phyloP scores from a whole-genome alignment of 1,284 basidiomycete genomes.

The Ceratobasidium sp. region DNA sequence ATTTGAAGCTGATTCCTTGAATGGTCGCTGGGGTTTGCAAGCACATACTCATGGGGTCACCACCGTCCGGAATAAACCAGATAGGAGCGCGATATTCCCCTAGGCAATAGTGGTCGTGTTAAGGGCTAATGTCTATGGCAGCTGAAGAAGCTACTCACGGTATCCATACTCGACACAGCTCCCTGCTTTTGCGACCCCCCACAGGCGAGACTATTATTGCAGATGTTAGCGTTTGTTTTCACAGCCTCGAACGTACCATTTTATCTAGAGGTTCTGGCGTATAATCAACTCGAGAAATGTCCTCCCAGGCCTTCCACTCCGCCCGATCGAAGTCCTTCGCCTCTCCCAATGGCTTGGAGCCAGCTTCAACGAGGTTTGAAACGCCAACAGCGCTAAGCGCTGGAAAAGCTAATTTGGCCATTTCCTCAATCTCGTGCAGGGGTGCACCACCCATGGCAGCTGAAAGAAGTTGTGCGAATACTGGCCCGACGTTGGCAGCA shows the following conservation, averaged over 20 bases:
- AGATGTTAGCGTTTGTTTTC: not conserved
- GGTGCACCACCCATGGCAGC: slow-evolving; percentile 36
- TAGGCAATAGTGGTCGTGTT: not conserved
- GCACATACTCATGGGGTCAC: slow-evolving; percentile 8
- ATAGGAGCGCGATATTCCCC: slow-evolving; percentile 26
- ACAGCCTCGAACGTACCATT: not conserved
- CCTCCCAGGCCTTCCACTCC: slow-evolving; percentile 32
- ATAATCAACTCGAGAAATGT: not conserved
- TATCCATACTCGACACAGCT: slow-evolving; percentile 33
- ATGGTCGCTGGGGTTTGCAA: slow-evolving; percentile 8
- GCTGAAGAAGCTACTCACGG: slow-evolving; percentile 5
- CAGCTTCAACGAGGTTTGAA: slow-evolving; percentile 5
- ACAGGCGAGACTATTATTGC: not conserved
- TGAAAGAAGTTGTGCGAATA: slow-evolving; percentile 31
- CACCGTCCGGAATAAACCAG: slow-evolving; percentile 28
- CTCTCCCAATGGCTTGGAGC: slow-evolving; percentile 2
- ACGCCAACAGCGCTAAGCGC: not conserved
- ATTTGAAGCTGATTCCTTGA: slow-evolving; percentile 28
- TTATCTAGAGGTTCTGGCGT: not conserved
- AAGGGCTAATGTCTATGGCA: no score
- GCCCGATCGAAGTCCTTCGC: slow-evolving; percentile 5
- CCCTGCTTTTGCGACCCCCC: not conserved
- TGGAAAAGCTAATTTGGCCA: slow-evolving; percentile 8
- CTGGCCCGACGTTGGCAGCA: slow-evolving; percentile 3
- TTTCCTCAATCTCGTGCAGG: slow-evolving; percentile 10